Conservation (phyloP, 139 green algal species). For the Ulvella scutata region DNA sequence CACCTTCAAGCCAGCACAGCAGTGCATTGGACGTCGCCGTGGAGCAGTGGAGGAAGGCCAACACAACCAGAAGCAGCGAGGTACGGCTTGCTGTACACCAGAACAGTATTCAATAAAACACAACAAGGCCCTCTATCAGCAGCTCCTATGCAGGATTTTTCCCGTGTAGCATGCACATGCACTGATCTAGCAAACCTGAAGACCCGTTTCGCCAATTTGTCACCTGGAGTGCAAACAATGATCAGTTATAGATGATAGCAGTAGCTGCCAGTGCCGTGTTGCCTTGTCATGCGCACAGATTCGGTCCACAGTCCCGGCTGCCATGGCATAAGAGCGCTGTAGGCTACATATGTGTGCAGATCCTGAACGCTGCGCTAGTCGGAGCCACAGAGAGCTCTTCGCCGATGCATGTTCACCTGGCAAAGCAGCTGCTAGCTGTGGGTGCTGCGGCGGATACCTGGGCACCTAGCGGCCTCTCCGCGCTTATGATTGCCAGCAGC, state of each 20-base stretch:
- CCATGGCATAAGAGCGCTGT: too few species aligned
- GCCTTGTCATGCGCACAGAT: too few species aligned
- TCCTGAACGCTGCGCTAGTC: neutral
- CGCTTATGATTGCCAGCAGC: neutral
- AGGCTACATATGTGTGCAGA: too few species aligned
- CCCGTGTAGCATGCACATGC: too few species aligned
- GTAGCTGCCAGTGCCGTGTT: neutral
- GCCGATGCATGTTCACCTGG: neutral
- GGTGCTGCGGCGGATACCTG: neutral
- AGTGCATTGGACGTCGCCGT: neutral
- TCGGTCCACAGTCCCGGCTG: too few species aligned
- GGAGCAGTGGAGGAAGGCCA: neutral
- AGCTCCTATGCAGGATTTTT: too few species aligned
- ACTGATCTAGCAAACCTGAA: too few species aligned
- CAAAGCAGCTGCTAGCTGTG: neutral
- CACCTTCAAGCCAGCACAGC: neutral
- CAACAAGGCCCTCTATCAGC: neutral
- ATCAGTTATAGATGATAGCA: too few species aligned
- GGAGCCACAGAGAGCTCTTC: neutral
- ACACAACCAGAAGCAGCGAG: neutral
- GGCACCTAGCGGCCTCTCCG: neutral
- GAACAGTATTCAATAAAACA: neutral
- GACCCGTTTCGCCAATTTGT: too few species aligned
- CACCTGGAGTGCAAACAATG: too few species aligned
- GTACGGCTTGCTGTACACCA: neutral